These are phyloP conservation scores for Fusarium graminum DNA, from an alignment of 2,329 filamentous ascomycete species.

Conservation along the genomic window DNA sequence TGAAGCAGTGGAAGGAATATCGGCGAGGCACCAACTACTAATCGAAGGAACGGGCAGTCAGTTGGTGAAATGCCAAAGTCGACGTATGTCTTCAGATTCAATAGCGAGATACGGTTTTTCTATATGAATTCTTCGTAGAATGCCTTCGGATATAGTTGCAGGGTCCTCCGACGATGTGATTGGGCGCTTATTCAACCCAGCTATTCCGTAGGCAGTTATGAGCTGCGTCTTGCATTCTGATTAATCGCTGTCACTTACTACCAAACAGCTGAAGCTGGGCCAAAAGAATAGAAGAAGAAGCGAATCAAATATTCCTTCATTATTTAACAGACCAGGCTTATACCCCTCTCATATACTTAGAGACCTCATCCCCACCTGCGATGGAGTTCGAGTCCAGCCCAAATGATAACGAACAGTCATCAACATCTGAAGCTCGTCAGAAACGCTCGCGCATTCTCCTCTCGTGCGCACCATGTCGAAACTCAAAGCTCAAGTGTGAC, in stretches of 20 bases:
- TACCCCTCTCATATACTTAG: background rate
- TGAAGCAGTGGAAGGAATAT: background rate
- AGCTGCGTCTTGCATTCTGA: slow-evolving; percentile 10
- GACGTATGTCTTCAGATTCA: background rate
- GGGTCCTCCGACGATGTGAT: slow-evolving; percentile 5
- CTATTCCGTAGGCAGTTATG: background rate
- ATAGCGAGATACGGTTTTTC: background rate
- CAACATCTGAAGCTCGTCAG: slow-evolving; percentile 42
- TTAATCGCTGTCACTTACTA: background rate
- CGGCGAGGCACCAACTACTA: background rate
- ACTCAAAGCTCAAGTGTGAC: slow-evolving; percentile 70
- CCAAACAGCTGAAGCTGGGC: background rate
- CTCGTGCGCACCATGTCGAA: slow-evolving; percentile 65
- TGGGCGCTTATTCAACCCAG: background rate
- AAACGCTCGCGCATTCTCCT: slow-evolving; percentile 65
- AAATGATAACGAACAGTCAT: slow-evolving; percentile 38
- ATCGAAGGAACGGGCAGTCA: background rate
- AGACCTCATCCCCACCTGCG: background rate
- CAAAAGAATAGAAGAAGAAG: background rate
- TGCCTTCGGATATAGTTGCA: background rate
- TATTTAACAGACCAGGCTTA: background rate
- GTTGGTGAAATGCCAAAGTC: background rate
- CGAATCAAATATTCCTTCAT: background rate
- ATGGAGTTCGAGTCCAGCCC: slow-evolving; percentile 44
- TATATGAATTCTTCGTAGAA: background rate